A percentile compares a stretch with the other conserved stretches of the same genome.
phyloP scores from a whole-genome alignment of 345 rosid species.

The Excoecaria cochinchinensis region DNA sequence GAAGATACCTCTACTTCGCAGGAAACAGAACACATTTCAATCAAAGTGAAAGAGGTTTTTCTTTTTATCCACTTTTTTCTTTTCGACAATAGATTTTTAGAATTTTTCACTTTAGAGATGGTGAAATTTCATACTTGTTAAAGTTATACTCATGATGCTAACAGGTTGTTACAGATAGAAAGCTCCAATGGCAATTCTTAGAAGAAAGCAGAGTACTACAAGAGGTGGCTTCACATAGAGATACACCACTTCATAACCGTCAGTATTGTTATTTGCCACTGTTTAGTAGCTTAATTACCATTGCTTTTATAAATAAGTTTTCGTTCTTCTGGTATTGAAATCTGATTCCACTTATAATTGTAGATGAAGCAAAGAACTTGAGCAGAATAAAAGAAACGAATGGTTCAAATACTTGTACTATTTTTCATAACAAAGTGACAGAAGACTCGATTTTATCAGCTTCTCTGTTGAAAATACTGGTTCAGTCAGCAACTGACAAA shows the following conservation, averaged over 20 bases:
- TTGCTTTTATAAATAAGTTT: not conserved
- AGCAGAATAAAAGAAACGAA: slow-evolving; percentile 14
- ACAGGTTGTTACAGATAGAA: slow-evolving; percentile 38
- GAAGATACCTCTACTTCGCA: slow-evolving; percentile 31
- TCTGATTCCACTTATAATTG: not conserved
- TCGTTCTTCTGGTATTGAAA: not conserved
- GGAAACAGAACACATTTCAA: slow-evolving; percentile 1
- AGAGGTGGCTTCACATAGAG: slow-evolving; percentile 17
- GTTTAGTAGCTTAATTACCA: not conserved
- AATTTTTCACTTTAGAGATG: not conserved
- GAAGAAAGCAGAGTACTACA: slow-evolving; percentile 22
- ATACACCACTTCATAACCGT: slow-evolving; percentile 18
- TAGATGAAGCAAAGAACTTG: slow-evolving; percentile 8
- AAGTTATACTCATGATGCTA: slow-evolving; percentile 21
- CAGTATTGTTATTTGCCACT: slow-evolving; percentile 3
- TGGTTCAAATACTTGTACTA: slow-evolving; percentile 10
- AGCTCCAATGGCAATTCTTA: slow-evolving; percentile 13
- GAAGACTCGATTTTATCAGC: slow-evolving; percentile 39
- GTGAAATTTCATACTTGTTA: not conserved
- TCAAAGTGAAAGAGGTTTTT: slow-evolving; percentile 31
- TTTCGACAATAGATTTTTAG: too few relatives aligned
- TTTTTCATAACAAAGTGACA: slow-evolving; percentile 21
- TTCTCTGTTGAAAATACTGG: slow-evolving; percentile 38
- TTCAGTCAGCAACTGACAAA: slow-evolving; percentile 21
- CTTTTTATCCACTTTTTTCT: not conserved